Base-by-base conservation (phyloP, 148 eudicot genomes). In the Polygonum aviculare region DNA sequence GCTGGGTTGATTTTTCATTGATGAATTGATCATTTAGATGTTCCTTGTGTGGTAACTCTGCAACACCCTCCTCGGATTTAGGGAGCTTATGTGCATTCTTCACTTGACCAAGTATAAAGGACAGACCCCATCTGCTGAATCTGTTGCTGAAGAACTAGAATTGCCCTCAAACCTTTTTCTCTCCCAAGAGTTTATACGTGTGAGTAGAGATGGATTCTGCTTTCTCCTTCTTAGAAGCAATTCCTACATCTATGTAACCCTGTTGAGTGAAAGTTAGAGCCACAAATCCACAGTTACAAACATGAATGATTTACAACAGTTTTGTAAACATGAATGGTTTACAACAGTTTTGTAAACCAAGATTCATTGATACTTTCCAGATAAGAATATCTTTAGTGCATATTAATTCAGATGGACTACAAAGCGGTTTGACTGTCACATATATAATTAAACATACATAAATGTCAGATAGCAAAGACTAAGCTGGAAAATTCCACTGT, bases 181-280 rank as follows among this genome's bases (percentile, higher is more conserved):
- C 99, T 75, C 88, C 84, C 21, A 86, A 65, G 71, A 91, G 88
- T 84, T 89, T 86, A 63, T 87, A 81, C 77, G 82, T 88, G 47
- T 84, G 90, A 71, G 81, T 76, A 73, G 82, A 75, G 79, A 78
- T 77, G 80, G 83, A 76, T 36, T 90, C 90, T 50, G 85, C 83
- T 77, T 77, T 83, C 50, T 85, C 90, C 87, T 90, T 95, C 73
- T 80, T 79, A 75, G 89, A 84, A 80, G 99, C 97, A 81, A 93
- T 87, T 72, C 99, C 98, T 73, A 82, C 80, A 86, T 96, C 93
- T 74, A 96, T 96, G 79, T 88, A 96, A 71, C 98, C 98, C 99
- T 96, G 93, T 80, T 33, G 39, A 73, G 71, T 75, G 76, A 44
- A 9, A 74, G 76, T 79, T 15, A 83, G 45, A 35, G 52, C 70